Evolutionary conservation across 257 asterid genomes (phyloP).

Genomic region (Ajuga chamaepitys): DNA sequence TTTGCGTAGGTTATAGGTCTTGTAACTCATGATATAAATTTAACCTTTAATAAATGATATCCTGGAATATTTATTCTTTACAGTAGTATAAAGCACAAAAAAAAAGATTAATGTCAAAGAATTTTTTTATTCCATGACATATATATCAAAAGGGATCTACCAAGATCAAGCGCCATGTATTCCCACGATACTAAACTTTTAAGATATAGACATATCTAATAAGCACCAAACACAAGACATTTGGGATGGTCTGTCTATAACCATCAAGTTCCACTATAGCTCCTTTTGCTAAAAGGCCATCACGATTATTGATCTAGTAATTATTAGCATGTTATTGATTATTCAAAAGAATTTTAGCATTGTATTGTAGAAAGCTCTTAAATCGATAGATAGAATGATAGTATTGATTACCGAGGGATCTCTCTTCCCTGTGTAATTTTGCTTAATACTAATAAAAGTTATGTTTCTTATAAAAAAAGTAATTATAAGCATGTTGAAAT

Average conservation of each 20-base stretch:
- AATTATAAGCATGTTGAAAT: neutral
- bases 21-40: neutral
- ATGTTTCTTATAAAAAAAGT: no score
- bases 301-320: neutral
- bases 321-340: no score
- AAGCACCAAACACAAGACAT: neutral
- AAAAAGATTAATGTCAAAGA: neutral
- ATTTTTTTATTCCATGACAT: neutral
- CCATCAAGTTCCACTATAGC: neutral
- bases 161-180: neutral
- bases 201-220: neutral
- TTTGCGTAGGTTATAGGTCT: neutral
- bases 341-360: no score
- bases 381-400: no score
- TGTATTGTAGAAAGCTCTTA: no score
- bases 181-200: neutral
- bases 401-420: no score
- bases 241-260: neutral
- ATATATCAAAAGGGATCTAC: neutral
- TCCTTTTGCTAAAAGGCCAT: neutral
- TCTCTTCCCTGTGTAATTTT: no score
- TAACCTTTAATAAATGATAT: neutral
- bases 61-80: neutral
- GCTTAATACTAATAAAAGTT: no score
- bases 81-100: neutral